Percentiles rank a stretch among this genome's conserved stretches.
Evolutionary conservation across 352 stramenopile species (phyloP).

Genomic region (Discostella stelligera): DNA sequence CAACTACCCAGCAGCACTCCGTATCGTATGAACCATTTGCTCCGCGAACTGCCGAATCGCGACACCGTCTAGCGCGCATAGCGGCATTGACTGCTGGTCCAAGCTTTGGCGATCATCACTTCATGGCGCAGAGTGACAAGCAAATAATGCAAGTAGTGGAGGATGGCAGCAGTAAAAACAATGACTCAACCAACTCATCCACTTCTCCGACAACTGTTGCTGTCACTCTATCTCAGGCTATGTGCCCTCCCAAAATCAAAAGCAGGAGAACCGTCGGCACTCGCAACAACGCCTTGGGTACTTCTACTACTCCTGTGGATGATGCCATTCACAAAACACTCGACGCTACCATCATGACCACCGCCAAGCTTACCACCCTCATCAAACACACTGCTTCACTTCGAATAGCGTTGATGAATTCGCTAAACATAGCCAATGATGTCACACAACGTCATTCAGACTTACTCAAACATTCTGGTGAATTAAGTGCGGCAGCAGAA

Average conservation of each 20-base stretch:
- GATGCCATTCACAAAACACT: conserved; percentile 29
- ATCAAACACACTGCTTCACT: conserved; percentile 66
- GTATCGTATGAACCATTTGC: conserved; percentile 77
- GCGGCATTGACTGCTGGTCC: conserved; percentile 68
- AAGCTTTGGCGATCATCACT: not conserved
- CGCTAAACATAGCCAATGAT: conserved; percentile 73
- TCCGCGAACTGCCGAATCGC: conserved; percentile 58
- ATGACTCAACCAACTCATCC: not conserved
- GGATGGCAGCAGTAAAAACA: not conserved
- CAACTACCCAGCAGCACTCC: not conserved
- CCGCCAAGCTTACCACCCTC: conserved; percentile 53
- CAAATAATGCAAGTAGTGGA: not conserved
- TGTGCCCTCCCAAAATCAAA: conserved; percentile 50
- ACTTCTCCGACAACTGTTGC: conserved; percentile 12
- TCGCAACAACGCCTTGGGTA: not conserved
- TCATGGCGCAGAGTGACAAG: not conserved
- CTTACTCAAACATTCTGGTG: conserved; percentile 71
- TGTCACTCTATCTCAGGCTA: conserved; percentile 49
- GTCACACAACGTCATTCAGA: conserved; percentile 72
- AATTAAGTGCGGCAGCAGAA: conserved; percentile 75
- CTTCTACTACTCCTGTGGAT: not conserved
- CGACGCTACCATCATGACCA: conserved; percentile 30
- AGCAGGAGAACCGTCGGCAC: not conserved
- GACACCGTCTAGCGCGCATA: conserved; percentile 57
- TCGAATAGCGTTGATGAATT: conserved; percentile 55